phyloP scores from a whole-genome alignment of 805 yeast species.

The Yarrowia sp. region DNA sequence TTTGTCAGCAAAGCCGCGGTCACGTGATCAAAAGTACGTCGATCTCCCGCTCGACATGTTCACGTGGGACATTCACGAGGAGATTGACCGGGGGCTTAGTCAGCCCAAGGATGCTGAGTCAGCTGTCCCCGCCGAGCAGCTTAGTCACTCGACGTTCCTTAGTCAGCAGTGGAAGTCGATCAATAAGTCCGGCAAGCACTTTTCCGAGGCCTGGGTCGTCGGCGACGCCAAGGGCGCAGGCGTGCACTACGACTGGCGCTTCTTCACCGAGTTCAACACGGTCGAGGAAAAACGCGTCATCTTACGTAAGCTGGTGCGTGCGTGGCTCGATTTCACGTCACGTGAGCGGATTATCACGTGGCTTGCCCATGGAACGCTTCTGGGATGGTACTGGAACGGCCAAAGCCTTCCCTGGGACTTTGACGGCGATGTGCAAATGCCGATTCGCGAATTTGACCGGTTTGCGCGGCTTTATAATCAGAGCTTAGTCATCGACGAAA shows the following conservation, averaged over 20 bases:
- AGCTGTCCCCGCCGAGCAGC: neutral
- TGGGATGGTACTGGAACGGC: constrained; percentile 54
- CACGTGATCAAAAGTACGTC: neutral
- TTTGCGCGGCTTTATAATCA: constrained; percentile 50
- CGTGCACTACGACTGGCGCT: constrained; percentile 62
- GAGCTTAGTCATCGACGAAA: constrained; percentile 47
- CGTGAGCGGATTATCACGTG: constrained; percentile 47
- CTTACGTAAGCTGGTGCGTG: constrained; percentile 47
- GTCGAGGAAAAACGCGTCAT: constrained; percentile 45
- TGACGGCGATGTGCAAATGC: constrained; percentile 51
- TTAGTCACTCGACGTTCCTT: neutral
- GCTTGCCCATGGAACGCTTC: constrained; percentile 50
- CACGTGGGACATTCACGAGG: constrained; percentile 1
- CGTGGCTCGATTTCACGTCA: constrained; percentile 47
- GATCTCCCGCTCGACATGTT: neutral
- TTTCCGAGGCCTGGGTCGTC: constrained; percentile 14
- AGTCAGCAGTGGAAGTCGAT: neutral
- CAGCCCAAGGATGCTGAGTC: neutral
- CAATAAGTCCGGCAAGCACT: constrained; percentile 8
- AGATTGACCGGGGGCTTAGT: neutral
- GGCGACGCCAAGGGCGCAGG: neutral
- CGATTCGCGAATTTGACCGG: constrained; percentile 48
- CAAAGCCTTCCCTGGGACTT: constrained; percentile 54
- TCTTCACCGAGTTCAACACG: constrained; percentile 49
- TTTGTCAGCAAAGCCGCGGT: neutral